phyloP scores from a whole-genome alignment of 2,329 filamentous ascomycete species.

The Grosmannia penicillata region DNA sequence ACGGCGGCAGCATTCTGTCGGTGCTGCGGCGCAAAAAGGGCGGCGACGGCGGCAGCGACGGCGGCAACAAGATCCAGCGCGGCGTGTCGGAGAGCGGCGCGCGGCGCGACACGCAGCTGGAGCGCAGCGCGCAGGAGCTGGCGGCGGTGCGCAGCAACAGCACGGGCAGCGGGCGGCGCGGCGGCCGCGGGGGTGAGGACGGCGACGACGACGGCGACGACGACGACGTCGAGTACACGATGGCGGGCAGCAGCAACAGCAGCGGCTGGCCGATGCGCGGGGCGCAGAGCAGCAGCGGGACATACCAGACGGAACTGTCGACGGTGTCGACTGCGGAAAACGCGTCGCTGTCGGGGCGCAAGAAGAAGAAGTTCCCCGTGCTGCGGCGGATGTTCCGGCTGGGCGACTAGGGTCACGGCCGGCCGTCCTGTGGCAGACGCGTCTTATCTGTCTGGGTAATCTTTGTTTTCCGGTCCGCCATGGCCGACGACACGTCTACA shows the following conservation, averaged over 20 bases:
- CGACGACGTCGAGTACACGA: slow-evolving; percentile 8
- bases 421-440: not conserved
- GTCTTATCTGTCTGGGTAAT: not conserved
- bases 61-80: slow-evolving; percentile 38
- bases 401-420: slow-evolving; percentile 18
- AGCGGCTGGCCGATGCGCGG: slow-evolving; percentile 7
- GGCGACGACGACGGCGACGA: slow-evolving; percentile 5
- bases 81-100: slow-evolving; percentile 41
- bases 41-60: slow-evolving; percentile 17
- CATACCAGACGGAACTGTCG: slow-evolving; percentile 5
- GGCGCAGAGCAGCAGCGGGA: slow-evolving; percentile 4
- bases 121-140: slow-evolving; percentile 42
- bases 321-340: not conserved
- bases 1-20: slow-evolving; percentile 37
- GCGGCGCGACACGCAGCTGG: slow-evolving; percentile 45
- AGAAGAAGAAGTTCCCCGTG: slow-evolving; percentile 50
- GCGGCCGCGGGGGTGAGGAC: not conserved
- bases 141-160: slow-evolving; percentile 25
- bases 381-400: slow-evolving; percentile 50
- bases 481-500: no score
- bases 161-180: slow-evolving; percentile 10
- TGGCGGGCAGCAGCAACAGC: slow-evolving; percentile 15
- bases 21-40: slow-evolving; percentile 52
- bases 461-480: no score
- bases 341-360: not conserved